Evolutionary conservation across 1,284 basidiomycete species (phyloP), one percentile per base, ranked within the genome.

Genomic region (Apiotrichum gracile): DNA sequence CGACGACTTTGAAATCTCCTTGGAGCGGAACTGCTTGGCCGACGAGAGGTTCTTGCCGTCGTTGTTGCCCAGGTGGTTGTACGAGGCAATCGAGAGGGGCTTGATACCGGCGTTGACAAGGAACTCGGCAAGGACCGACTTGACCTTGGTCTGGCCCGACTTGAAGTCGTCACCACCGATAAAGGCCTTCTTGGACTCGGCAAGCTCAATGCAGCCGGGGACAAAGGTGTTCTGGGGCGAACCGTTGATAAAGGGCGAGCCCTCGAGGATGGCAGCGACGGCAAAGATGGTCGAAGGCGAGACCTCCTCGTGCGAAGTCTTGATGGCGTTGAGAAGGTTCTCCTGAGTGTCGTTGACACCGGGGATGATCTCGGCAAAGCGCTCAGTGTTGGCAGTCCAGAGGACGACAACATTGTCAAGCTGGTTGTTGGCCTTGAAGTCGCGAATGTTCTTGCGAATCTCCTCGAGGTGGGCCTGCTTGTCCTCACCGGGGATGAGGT

Each of bases 161-260:
- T 98, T 98, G 78, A 98, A 86, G 73, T 98, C 94, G 72, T 97
- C 94, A 49, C 96, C 93, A 52, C 91, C 93, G 68, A 98, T 96
- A 80, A 97, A 97, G 10, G 91, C 86, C 72, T 86, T 81, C 68
- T 88, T 78, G 65, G 84, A 81, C 80, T 97, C 93, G 47, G 94
- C 91, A 59, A 98, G 88, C 70, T 87, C 82, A 69, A 98, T 88
- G 65, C 87, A 86, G 66, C 96, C 94, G 1, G 96, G 94, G 29
- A 98, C 92, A 70, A 97, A 97, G 8, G 94, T 97, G 84, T 98
- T 98, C 82, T 98, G 94, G 21, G 94, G 94, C 24, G 93, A 92
- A 51, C 94, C 94, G 70, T 97, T 98, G 75, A 98, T 85, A 81
- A 94, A 97, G 27, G 94, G 91, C 64, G 86, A 85, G 57, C 87